A percentile compares a stretch with the other conserved stretches of the same genome.
These are phyloP conservation scores for Sugiyamaella sp. DNA, from an alignment of 1,139 yeast species.

Conservation along the genomic window DNA sequence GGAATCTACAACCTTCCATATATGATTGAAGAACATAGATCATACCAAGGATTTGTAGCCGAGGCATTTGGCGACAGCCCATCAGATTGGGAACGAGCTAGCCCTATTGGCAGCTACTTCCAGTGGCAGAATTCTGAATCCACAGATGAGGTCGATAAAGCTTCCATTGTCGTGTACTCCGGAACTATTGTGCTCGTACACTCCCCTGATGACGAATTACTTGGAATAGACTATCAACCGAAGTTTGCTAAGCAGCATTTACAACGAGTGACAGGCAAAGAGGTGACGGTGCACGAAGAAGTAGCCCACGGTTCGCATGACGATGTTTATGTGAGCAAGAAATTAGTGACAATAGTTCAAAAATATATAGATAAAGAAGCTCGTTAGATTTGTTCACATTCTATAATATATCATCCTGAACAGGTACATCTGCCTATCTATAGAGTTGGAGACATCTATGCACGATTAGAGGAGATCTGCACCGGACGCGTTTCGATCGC, in stretches of 20 bases:
- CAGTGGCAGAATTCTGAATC: neutral
- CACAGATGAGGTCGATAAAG: neutral
- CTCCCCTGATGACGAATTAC: constrained; percentile 45
- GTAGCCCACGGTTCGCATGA: constrained; percentile 41
- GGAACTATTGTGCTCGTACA: constrained; percentile 40
- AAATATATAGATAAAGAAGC: constrained; percentile 18
- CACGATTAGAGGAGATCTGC: too few relatives aligned
- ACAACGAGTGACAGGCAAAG: neutral
- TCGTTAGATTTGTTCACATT: too few relatives aligned
- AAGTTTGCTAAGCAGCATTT: constrained; percentile 33
- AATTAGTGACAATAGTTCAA: constrained; percentile 20
- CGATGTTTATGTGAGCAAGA: constrained; percentile 29
- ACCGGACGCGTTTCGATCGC: too few relatives aligned
- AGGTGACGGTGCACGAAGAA: constrained; percentile 18
- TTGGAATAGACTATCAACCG: constrained; percentile 40
- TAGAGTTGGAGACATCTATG: too few relatives aligned
- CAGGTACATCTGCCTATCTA: too few relatives aligned
- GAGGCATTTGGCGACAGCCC: constrained; percentile 49
- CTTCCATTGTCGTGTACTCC: constrained; percentile 4
- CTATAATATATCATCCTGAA: too few relatives aligned
- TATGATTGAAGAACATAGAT: constrained; percentile 51
- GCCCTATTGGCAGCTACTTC: constrained; percentile 33
- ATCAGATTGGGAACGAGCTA: constrained; percentile 38
- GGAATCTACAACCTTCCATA: constrained; percentile 54
- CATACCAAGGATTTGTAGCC: constrained; percentile 48